phyloP scores from a whole-genome alignment of 2,329 filamentous ascomycete species.

The Pseudogymnoascus sp. region DNA sequence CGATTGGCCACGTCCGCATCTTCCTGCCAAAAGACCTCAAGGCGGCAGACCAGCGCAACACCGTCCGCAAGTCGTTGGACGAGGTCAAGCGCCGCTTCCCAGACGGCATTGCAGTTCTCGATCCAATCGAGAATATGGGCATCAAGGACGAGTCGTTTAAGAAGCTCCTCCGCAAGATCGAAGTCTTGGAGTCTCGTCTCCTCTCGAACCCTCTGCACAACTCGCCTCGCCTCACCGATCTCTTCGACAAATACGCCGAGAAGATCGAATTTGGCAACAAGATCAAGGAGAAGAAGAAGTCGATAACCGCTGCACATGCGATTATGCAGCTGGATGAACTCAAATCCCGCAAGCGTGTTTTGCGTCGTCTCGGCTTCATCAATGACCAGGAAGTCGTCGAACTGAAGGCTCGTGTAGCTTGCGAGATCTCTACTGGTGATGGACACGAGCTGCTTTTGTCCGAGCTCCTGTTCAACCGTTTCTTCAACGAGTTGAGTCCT shows the following conservation, averaged over 20 bases:
- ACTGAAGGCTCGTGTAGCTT: slow-evolving; percentile 93
- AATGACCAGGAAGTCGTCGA: slow-evolving; percentile 94
- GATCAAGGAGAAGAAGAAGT: slow-evolving; percentile 84
- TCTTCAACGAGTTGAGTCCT: slow-evolving; percentile 92
- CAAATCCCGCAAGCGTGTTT: slow-evolving; percentile 89
- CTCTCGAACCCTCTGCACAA: slow-evolving; percentile 87
- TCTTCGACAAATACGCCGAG: slow-evolving; percentile 79
- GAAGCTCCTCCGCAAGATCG: slow-evolving; percentile 88
- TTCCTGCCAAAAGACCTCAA: slow-evolving; percentile 75
- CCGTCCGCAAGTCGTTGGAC: slow-evolving; percentile 59
- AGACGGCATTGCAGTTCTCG: slow-evolving; percentile 80
- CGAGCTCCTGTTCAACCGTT: slow-evolving; percentile 91
- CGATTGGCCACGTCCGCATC: slow-evolving; percentile 76
- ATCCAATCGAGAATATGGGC: slow-evolving; percentile 93
- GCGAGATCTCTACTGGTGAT: slow-evolving; percentile 77
- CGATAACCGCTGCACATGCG: slow-evolving; percentile 76
- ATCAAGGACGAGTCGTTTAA: slow-evolving; percentile 92
- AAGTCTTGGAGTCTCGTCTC: slow-evolving; percentile 86
- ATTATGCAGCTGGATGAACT: slow-evolving; percentile 93
- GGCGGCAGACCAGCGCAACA: slow-evolving; percentile 60
- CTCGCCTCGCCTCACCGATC: slow-evolving; percentile 72
- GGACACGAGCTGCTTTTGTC: slow-evolving; percentile 91
- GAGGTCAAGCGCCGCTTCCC: slow-evolving; percentile 86
- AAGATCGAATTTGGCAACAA: slow-evolving; percentile 72
- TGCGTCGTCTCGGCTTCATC: slow-evolving; percentile 90